Conservation (phyloP, 352 stramenopile species). For the Peronospora destructor region DNA sequence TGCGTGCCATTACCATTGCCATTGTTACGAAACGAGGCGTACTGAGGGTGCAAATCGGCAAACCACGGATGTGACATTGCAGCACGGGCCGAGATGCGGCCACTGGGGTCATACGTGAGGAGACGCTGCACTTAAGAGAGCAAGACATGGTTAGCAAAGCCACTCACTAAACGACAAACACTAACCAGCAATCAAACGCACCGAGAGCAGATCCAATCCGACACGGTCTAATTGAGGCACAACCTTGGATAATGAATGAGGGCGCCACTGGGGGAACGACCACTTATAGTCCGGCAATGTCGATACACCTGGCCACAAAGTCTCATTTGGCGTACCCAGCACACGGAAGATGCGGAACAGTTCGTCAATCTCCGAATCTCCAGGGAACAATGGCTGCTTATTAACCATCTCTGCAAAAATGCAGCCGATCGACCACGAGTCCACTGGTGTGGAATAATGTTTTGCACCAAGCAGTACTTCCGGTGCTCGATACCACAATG, state of each 20-base stretch:
- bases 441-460: slow-evolving; percentile 90
- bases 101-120: slow-evolving; percentile 73
- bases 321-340: slow-evolving; percentile 95
- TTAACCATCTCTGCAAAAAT: slow-evolving; percentile 94
- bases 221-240: slow-evolving; percentile 76
- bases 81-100: slow-evolving; percentile 68
- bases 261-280: slow-evolving; percentile 96
- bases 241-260: slow-evolving; percentile 83
- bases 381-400: slow-evolving; percentile 83
- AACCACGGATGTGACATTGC: slow-evolving; percentile 85
- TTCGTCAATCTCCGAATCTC: slow-evolving; percentile 98
- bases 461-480: slow-evolving; percentile 92
- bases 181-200: slow-evolving; percentile 21
- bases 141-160: slow-evolving; percentile 8
- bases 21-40: slow-evolving; percentile 63
- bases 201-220: slow-evolving; percentile 76
- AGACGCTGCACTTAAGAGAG: slow-evolving; percentile 42
- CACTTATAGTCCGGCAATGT: slow-evolving; percentile 96
- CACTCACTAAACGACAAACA: not conserved
- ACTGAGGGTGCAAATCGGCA: slow-evolving; percentile 67
- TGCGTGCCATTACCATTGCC: slow-evolving; percentile 41
- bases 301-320: slow-evolving; percentile 94
- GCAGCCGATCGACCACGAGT: slow-evolving; percentile 90
- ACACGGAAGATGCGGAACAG: slow-evolving; percentile 98
- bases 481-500: slow-evolving; percentile 92